Percentiles rank a stretch among this genome's conserved stretches.
phyloP scores from a whole-genome alignment of 371 early-diverging fungal species.

The Lichtheimia hyalospora region DNA sequence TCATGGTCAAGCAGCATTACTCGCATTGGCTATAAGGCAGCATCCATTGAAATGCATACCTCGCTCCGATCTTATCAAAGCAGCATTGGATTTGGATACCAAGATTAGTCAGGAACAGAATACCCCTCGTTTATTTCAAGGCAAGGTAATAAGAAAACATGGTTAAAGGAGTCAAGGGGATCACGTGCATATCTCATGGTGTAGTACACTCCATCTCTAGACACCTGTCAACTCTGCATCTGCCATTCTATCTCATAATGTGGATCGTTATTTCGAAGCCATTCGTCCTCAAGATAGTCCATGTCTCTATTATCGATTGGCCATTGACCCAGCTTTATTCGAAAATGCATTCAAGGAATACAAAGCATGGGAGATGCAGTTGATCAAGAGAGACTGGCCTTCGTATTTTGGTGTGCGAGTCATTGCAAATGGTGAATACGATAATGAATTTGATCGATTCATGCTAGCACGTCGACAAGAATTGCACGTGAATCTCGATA shows the following conservation, averaged over 20 bases:
- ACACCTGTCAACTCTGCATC: slow-evolving; percentile 84
- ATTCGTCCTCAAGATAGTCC: slow-evolving; percentile 65
- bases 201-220: slow-evolving; percentile 27
- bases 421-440: not conserved
- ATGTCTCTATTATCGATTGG: slow-evolving; percentile 68
- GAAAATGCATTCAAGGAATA: slow-evolving; percentile 68
- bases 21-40: slow-evolving; percentile 76
- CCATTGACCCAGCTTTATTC: slow-evolving; percentile 74
- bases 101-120: slow-evolving; percentile 65
- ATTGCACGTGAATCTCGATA: slow-evolving; percentile 12
- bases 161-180: no score
- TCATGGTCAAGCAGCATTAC: slow-evolving; percentile 53
- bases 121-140: slow-evolving; percentile 75
- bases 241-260: slow-evolving; percentile 75
- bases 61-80: slow-evolving; percentile 66
- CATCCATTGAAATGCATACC: slow-evolving; percentile 62
- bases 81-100: slow-evolving; percentile 70
- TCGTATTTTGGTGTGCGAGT: slow-evolving; percentile 66
- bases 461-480: slow-evolving; percentile 81
- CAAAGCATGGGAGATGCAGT: slow-evolving; percentile 66
- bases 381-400: slow-evolving; percentile 76
- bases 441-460: slow-evolving; percentile 45
- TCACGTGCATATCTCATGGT: not conserved
- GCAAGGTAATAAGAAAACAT: slow-evolving; percentile 75
- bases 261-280: slow-evolving; percentile 73